A percentile compares a stretch with the other conserved stretches of the same genome.
Conservation (phyloP, 225 moss, liverwort and hornwort species). For the Thuidium tamariscinum region DNA sequence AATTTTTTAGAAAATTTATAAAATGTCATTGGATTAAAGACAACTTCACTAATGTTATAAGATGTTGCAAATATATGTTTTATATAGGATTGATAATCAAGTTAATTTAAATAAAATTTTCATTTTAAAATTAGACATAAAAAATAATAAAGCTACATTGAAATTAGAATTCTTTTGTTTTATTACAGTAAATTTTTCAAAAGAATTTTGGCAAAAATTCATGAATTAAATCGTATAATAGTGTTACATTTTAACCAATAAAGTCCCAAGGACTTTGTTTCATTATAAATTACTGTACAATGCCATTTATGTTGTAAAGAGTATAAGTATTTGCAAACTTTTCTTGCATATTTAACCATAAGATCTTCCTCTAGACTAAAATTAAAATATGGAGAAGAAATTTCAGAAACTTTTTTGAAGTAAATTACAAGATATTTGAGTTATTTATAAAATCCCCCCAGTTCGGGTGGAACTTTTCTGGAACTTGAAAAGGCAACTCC, state of each 20-base stretch:
- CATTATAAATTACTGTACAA: neutral
- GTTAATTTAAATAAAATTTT: neutral
- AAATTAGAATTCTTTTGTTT: neutral
- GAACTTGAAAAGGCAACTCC: no score
- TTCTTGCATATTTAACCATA: neutral
- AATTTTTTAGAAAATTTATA: neutral
- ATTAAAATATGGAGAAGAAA: rapidly evolving
- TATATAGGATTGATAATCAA: neutral
- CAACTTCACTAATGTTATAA: neutral
- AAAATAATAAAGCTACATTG: neutral
- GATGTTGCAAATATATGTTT: no score
- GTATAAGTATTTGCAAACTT: rapidly evolving
- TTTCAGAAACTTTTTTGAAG: rapidly evolving
- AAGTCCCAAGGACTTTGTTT: neutral
- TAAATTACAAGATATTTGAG: neutral
- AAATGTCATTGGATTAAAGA: neutral
- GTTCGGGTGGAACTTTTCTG: no score
- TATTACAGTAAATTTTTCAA: neutral
- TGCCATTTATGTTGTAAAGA: neutral
- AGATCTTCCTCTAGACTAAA: neutral
- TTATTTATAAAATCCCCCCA: no score
- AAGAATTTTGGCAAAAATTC: neutral
- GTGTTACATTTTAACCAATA: neutral
- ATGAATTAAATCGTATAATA: neutral
- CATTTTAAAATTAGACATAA: neutral